Percentiles rank a stretch among this genome's conserved stretches.
Evolutionary conservation across 805 yeast species (phyloP).

Genomic region (Yamadazyma olivae): DNA sequence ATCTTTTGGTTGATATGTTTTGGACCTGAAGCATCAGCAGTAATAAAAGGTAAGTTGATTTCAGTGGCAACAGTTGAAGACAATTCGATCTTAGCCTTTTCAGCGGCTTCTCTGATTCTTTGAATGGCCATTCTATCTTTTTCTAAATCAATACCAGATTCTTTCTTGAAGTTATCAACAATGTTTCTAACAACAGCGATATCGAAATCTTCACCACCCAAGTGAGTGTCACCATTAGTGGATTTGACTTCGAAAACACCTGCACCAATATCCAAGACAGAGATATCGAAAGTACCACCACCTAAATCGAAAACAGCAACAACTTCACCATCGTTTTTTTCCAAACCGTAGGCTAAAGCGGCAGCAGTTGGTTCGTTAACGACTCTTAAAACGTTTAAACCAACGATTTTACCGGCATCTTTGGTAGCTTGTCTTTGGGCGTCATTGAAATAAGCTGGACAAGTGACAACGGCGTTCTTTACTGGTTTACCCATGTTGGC

Average conservation of each 20-base stretch:
- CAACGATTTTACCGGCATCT: conserved; percentile 97
- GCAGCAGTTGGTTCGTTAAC: conserved; percentile 93
- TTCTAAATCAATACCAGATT: conserved; percentile 62
- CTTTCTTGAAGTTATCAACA: conserved; percentile 74
- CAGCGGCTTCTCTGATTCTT: conserved; percentile 85
- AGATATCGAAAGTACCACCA: conserved; percentile 98
- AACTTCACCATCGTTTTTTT: conserved; percentile 71
- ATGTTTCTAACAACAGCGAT: conserved; percentile 83
- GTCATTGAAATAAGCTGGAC: conserved; percentile 88
- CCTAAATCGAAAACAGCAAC: conserved; percentile 97
- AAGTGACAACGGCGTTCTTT: conserved; percentile 87
- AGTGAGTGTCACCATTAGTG: conserved; percentile 93
- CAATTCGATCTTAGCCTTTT: conserved; percentile 85
- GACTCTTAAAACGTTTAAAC: conserved; percentile 84
- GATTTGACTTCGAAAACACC: conserved; percentile 98
- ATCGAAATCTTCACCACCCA: conserved; percentile 93
- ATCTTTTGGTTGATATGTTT: conserved; percentile 72
- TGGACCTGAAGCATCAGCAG: conserved; percentile 83
- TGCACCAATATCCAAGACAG: conserved; percentile 92
- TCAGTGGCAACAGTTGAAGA: conserved; percentile 70
- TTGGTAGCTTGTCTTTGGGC: conserved; percentile 93
- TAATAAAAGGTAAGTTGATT: conserved; percentile 80
- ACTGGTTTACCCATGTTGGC: conserved; percentile 83
- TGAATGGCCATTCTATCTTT: conserved; percentile 76
- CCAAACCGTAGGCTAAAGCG: conserved; percentile 92